Evolutionary conservation across 495 filamentous ascomycete genomes (phyloP).

Genomic region (Talaromyces liani): DNA sequence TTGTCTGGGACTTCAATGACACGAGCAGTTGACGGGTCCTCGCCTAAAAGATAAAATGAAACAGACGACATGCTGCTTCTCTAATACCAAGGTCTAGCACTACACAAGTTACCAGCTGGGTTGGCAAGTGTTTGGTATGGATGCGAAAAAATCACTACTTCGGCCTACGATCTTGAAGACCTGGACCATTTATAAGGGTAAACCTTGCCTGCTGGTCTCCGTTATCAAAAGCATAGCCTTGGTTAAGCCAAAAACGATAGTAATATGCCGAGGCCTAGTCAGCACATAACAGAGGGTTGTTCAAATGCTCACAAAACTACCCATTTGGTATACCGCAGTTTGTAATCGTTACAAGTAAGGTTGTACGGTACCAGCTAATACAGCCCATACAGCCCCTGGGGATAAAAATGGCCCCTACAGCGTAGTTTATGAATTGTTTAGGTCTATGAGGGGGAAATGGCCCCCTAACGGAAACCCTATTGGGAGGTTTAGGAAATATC

Average conservation of each 20-base stretch:
- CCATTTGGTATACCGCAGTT: neutral
- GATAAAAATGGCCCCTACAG: neutral
- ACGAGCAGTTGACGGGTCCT: constrained; percentile 22
- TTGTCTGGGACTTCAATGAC: neutral
- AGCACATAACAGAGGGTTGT: neutral
- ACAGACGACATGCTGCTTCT: constrained; percentile 22
- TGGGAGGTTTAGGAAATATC: neutral
- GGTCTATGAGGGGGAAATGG: neutral
- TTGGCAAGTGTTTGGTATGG: constrained; percentile 2
- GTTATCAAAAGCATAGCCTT: neutral
- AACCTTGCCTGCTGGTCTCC: neutral
- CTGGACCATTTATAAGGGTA: constrained; percentile 1
- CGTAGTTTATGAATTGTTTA: neutral
- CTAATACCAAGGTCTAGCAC: neutral
- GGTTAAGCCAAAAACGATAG: neutral
- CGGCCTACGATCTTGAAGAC: neutral
- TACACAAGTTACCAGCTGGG: neutral
- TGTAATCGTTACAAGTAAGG: neutral
- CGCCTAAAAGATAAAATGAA: constrained; percentile 37
- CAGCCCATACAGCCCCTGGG: neutral
- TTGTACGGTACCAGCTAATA: neutral
- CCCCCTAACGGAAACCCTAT: neutral
- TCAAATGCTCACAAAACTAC: neutral
- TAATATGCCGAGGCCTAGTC: neutral
- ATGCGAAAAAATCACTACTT: neutral